These are phyloP conservation scores for Candida sojae DNA, from an alignment of 1,139 yeast species.

Conservation along the genomic window DNA sequence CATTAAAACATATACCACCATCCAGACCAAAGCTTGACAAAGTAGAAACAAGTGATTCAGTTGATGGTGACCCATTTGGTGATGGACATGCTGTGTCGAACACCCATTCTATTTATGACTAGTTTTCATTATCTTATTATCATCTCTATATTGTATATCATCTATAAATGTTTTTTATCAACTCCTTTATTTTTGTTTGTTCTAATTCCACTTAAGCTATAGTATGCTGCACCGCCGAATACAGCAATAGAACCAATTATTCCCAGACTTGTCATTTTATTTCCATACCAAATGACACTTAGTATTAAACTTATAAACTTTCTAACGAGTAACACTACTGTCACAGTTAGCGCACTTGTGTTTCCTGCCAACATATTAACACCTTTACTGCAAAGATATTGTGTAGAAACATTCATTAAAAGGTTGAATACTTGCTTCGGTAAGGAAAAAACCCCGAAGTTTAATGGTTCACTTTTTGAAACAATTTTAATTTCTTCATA, in stretches of 20 bases:
- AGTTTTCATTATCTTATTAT: neutral
- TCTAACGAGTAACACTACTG: constrained; percentile 59
- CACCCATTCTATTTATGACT: constrained; percentile 20
- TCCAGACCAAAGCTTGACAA: constrained; percentile 15
- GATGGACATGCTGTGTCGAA: constrained; percentile 53
- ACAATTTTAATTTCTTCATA: constrained; percentile 17
- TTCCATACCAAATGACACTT: constrained; percentile 52
- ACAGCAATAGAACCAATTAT: constrained; percentile 52
- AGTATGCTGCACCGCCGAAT: constrained; percentile 55
- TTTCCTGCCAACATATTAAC: constrained; percentile 62
- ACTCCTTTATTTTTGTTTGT: constrained; percentile 1
- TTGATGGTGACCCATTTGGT: constrained; percentile 66
- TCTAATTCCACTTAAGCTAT: constrained; percentile 20
- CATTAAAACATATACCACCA: constrained; percentile 16
- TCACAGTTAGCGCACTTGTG: constrained; percentile 61
- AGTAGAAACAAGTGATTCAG: constrained; percentile 32
- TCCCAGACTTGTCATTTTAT: constrained; percentile 37
- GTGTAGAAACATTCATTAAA: constrained; percentile 55
- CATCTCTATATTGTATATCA: neutral
- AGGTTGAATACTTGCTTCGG: constrained; percentile 25
- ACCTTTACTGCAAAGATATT: constrained; percentile 65
- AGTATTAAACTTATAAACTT: constrained; percentile 61
- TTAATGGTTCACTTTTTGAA: constrained; percentile 6
- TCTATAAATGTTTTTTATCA: constrained; percentile 4
- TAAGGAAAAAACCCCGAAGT: constrained; percentile 1